Percentiles rank a stretch among this genome's conserved stretches.
Evolutionary conservation across 1,139 yeast species (phyloP).

Genomic region (Saccharomycopsis hybrid): DNA sequence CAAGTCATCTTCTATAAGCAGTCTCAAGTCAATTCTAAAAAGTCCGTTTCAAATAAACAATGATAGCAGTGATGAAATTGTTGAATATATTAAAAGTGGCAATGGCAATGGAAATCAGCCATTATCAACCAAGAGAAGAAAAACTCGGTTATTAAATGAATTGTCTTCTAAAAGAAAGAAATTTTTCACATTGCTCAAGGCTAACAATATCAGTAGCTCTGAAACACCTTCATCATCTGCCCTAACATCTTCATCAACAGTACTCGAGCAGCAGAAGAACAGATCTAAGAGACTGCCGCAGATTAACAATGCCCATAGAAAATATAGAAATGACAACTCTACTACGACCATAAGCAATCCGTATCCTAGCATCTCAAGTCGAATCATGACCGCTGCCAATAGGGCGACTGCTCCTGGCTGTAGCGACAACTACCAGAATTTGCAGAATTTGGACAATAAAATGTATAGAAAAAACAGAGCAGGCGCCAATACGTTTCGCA

Average conservation of each 20-base stretch:
- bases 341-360: no score
- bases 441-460: background rate
- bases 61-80: background rate
- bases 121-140: conserved; percentile 5
- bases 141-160: conserved; percentile 2
- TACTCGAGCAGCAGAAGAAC: background rate
- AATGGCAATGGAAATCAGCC: background rate
- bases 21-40: conserved; percentile 15
- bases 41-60: conserved; percentile 1
- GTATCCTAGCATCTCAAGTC: no score
- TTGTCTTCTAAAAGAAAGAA: conserved; percentile 11
- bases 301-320: no score
- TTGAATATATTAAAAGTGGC: background rate
- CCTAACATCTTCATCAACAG: background rate
- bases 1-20: conserved; percentile 16
- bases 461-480: background rate
- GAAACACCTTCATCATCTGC: background rate
- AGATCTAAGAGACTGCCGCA: no score
- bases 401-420: background rate
- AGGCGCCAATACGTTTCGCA: background rate
- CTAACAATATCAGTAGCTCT: background rate
- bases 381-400: background rate
- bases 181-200: conserved; percentile 9
- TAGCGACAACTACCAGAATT: background rate
- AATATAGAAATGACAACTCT: no score